These are phyloP conservation scores for Daldinia childiae DNA, from an alignment of 495 filamentous ascomycete species.

Conservation along the genomic window DNA sequence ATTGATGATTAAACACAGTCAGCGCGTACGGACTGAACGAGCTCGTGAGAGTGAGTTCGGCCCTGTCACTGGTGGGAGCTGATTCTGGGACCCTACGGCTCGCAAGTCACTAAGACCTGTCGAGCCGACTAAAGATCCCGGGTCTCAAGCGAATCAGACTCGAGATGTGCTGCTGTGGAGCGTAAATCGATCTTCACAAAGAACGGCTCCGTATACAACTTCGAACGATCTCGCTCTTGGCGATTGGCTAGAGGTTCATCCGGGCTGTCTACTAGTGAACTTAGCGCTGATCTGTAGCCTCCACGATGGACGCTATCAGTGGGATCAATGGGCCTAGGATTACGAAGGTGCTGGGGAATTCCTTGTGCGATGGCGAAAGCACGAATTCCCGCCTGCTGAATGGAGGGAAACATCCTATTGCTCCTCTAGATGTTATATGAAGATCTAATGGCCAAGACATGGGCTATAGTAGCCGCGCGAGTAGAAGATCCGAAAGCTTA, in stretches of 20 bases:
- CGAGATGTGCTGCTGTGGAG: conserved; percentile 26
- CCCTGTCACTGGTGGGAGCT: conserved; percentile 25
- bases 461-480: conserved; percentile 29
- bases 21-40: conserved; percentile 28
- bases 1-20: conserved; percentile 17
- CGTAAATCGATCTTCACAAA: conserved; percentile 39
- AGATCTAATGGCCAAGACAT: conserved; percentile 18
- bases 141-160: conserved; percentile 31
- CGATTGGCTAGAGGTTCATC: conserved; percentile 27
- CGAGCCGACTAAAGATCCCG: conserved; percentile 15
- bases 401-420: conserved; percentile 13
- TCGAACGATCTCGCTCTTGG: conserved; percentile 44
- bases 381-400: conserved; percentile 13
- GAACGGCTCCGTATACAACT: conserved; percentile 35
- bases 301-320: conserved; percentile 31
- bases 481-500: conserved; percentile 29
- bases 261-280: conserved; percentile 27
- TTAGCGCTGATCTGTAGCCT: conserved; percentile 41
- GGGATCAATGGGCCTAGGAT: conserved; percentile 9
- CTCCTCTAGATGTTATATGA: conserved; percentile 16
- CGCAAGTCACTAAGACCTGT: conserved; percentile 21
- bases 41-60: conserved; percentile 13
- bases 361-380: conserved; percentile 17
- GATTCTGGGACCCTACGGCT: conserved; percentile 26
- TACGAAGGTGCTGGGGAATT: conserved; percentile 24